These are phyloP conservation scores for Avena eriantha DNA, from an alignment of 176 grass and related monocot species.

Conservation along the genomic window DNA sequence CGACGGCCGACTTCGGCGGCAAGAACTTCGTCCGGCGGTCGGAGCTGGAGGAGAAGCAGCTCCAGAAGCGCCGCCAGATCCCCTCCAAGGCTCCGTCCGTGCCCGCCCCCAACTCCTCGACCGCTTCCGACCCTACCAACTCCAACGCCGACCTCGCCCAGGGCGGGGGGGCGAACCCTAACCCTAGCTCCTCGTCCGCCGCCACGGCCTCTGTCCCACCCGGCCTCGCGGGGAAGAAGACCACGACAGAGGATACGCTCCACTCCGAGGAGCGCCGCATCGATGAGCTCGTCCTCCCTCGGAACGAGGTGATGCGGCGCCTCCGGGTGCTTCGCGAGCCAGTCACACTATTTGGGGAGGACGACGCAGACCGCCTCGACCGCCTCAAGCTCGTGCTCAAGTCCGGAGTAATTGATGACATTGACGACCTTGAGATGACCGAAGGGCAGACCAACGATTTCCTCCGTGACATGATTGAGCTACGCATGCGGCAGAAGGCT, in stretches of 20 bases:
- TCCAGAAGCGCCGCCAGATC: slow-evolving; percentile 71
- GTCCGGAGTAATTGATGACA: slow-evolving; percentile 71
- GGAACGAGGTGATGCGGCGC: slow-evolving; percentile 78
- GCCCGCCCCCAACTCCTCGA: slow-evolving; percentile 14
- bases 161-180: slow-evolving; percentile 40
- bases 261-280: slow-evolving; percentile 56
- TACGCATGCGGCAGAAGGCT: slow-evolving; percentile 70
- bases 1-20: slow-evolving; percentile 69
- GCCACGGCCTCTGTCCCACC: slow-evolving; percentile 48
- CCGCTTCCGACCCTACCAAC: slow-evolving; percentile 37
- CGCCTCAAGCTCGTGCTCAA: slow-evolving; percentile 77
- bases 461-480: slow-evolving; percentile 86
- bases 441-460: slow-evolving; percentile 96
- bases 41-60: slow-evolving; percentile 91
- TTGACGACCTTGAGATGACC: slow-evolving; percentile 79
- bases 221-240: slow-evolving; percentile 52
- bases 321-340: slow-evolving; percentile 84
- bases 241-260: slow-evolving; percentile 43
- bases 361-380: slow-evolving; percentile 66
- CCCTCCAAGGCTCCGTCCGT: slow-evolving; percentile 49
- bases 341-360: slow-evolving; percentile 84
- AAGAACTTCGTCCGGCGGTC: slow-evolving; percentile 84
- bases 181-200: slow-evolving; percentile 45
- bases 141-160: slow-evolving; percentile 15
- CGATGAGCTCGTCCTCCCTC: slow-evolving; percentile 64